Base-by-base conservation (phyloP, 768 basidiomycete species). In the Sarcomyxa edulis region DNA sequence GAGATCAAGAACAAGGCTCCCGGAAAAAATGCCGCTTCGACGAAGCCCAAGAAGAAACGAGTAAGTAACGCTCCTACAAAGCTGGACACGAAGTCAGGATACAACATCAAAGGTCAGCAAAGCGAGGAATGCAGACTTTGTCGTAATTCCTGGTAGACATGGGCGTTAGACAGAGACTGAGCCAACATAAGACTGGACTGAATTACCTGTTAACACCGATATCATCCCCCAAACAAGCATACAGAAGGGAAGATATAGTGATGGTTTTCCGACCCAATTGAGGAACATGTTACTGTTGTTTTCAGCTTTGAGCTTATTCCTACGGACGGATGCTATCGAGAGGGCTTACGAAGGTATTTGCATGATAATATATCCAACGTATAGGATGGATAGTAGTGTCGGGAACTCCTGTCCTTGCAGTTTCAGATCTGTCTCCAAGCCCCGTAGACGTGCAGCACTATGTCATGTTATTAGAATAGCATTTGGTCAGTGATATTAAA, bases 271-370 rank as follows among this genome's bases (percentile, higher is more conserved):
- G 15, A 71, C 64, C 36, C 62, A 50, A 47, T 75, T 69, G 32
- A 78, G 51, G 39, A 77, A 64, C 66, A 77, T 74, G 40, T 77
- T 76, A 11, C 75, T 77, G 42, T 69, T 67, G 12, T 73, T 69
- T 71, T 69, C 14, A 71, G 38, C 42, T 66, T 65, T 44, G 66
- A 72, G 8, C 68, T 66, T 19, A 33, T 19, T n/a, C n/a, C n/a
- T n/a, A n/a, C 11, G 10, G 4, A 21, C 23, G 32, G 19, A n/a
- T 7, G n/a, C 14, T n/a, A 23, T 24, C n/a, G 31, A 7, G 12
- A 11, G 9, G n/a, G 9, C 50, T 45, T 39, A 65, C 56, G 63
- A 63, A n/a, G 66, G 64, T 2, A 65, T 51, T 46, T 66, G 64
- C 64, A 66, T 65, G 25, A 62, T 51, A 29, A 68, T 65, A 43